Base-by-base conservation (phyloP, 495 filamentous ascomycete species). In the Penicillium diatomitis region DNA sequence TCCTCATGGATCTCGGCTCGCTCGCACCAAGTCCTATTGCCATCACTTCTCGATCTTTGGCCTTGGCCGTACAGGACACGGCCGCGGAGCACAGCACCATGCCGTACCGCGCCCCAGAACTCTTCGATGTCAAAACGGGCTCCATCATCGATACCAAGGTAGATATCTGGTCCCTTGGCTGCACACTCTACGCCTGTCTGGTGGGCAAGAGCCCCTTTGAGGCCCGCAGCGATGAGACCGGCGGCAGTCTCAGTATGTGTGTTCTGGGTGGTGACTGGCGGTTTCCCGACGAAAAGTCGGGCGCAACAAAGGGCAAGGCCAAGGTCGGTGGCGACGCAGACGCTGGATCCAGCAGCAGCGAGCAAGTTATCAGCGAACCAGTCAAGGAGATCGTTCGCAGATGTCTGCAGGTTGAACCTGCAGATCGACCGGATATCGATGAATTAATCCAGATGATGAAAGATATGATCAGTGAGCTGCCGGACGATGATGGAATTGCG, bases 1-100 rank as follows among this genome's bases (percentile, higher is more conserved):
- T 98, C 52, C 75, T 98, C n/a, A 98, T 98, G 94, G 92, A 98
- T 64, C 82, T 98, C 20, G 92, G 92, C 38, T 96, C 90, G 11
- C 72, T 98, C 32, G 84, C 89, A 32, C 87, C 86, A 3, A 88
- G 88, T 0, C 94, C 92, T 0, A 87, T 88, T 43, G 81, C 88
- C n/a, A 92, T 98, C 53, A 96, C 92, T 7, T 90, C 86, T 10
- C 86, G 94, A 20, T 91, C 89, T 3, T 77, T 95, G 6, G 92
- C 92, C 12, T 76, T 98, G 51, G 86, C 86, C 4, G 87, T 91
- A 8, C 92, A 98, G 67, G 92, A 98, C 56, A 86, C 79, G 11
- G 92, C 92, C 6, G 92, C 90, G 6, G 92, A 98, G 64, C 91
- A 96, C 71, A 88, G 83, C 52, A 98, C 92, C 9, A 96, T 98